Base-by-base conservation (phyloP, 139 green algal genomes). In the Pseudopediastrum boryanum region DNA sequence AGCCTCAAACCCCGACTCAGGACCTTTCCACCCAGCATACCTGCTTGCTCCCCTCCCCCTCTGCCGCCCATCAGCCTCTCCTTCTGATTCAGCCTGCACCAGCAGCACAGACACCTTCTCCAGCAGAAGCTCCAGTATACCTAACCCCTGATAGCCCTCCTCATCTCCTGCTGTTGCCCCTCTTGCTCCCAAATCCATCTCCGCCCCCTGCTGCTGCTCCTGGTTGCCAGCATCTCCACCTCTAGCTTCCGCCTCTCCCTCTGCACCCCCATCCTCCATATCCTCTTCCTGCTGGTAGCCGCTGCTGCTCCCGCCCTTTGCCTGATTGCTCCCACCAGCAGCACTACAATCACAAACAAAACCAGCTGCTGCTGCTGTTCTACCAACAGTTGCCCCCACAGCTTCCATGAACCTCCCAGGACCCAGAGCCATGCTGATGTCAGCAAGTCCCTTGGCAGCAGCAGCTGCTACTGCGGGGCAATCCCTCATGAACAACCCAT, bases 121-220 rank as follows among this genome's bases (percentile, higher is more conserved):
- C 29, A 78, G 33, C 39, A 78, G 39, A 39, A 78, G 54, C 71
- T 69, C 71, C 51, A 78, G 54, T 41, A 78, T 33, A 38, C 31
- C 36, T 39, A 38, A 2, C 21, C 12, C 70, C 27, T 52, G 38
- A 9, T 36, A 38, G 39, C 51, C 51, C 58, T 66, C 58, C 21
- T 54, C 1, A 5, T 7, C 27, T 70, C 29, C 39, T 36, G 39
- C 71, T n/a, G n/a, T n/a, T n/a, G n/a, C n/a, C n/a, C n/a, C n/a
- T n/a, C n/a, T n/a, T 63, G 54, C n/a, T 44, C 41, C 39, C 25
- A 42, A 29, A 33, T 39, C 71, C 33, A 36, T 33, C 6, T 10
- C 13, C 56, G 56, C 56, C 56, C 25, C 56, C 56, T 66, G 23
- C 56, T 9, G 56, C 10, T 8, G 10, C 13, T 23, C 56, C 56